phyloP scores from a whole-genome alignment of 2,329 filamentous ascomycete genomes.

The Trichoderma sp. region DNA sequence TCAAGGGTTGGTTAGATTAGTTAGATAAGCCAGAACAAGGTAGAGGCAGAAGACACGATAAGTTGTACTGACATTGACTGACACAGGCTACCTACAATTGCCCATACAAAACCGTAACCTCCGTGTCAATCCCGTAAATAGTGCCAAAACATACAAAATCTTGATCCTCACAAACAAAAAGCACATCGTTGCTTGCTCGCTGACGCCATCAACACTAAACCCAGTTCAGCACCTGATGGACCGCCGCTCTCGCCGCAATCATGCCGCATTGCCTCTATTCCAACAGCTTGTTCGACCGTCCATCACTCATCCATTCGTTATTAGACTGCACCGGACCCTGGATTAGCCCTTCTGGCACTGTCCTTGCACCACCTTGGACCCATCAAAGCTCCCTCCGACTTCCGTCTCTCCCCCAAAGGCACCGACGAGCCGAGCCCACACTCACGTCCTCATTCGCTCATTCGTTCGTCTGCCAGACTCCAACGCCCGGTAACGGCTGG shows the following conservation, averaged over 20 bases:
- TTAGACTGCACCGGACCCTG: constrained; percentile 11
- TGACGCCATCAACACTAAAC: constrained; percentile 21
- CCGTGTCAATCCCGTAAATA: not conserved
- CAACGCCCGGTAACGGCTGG: not conserved
- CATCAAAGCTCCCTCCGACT: constrained; percentile 19
- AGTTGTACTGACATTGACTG: not conserved
- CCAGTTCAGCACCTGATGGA: not conserved
- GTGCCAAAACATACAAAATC: not conserved
- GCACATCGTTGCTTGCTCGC: not conserved
- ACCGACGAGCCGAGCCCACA: constrained; percentile 19
- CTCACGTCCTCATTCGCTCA: not conserved
- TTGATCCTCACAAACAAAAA: not conserved
- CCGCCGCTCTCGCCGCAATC: constrained; percentile 18
- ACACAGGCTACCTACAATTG: not conserved
- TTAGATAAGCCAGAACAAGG: not conserved
- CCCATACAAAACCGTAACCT: not conserved
- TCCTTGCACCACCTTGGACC: not conserved
- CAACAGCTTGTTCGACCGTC: not conserved
- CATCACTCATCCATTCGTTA: not conserved
- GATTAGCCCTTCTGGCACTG: not conserved
- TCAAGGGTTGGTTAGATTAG: not conserved
- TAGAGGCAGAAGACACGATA: not conserved
- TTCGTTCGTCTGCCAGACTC: not conserved
- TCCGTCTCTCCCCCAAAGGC: constrained; percentile 9
- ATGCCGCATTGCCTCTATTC: constrained; percentile 4